Percentiles rank a stretch among this genome's conserved stretches.
These are phyloP conservation scores for Mycena rebaudengoi DNA, from an alignment of 768 basidiomycete species.

Conservation along the genomic window DNA sequence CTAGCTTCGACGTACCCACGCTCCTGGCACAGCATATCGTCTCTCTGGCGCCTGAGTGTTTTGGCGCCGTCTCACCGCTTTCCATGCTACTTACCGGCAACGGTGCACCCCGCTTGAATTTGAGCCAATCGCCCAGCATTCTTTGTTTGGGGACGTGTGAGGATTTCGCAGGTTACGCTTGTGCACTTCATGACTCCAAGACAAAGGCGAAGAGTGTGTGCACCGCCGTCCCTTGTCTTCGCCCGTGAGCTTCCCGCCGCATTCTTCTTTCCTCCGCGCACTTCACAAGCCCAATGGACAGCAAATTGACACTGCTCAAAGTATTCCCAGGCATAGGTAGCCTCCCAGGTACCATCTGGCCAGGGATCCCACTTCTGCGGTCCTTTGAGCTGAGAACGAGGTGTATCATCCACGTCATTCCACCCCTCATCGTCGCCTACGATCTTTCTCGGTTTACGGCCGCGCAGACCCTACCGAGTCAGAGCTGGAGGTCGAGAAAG, in stretches of 20 bases:
- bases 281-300: slow-evolving; percentile 30
- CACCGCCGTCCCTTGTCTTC: slow-evolving; percentile 17
- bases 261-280: slow-evolving; percentile 23
- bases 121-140: background rate
- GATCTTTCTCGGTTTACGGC: background rate
- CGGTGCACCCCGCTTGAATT: background rate
- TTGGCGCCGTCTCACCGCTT: too few species aligned
- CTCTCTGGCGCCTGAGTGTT: too few species aligned
- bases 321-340: slow-evolving; percentile 16
- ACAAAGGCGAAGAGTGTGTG: slow-evolving; percentile 22
- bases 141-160: slow-evolving; percentile 27
- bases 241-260: slow-evolving; percentile 11
- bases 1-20: too few species aligned
- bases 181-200: slow-evolving; percentile 31
- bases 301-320: slow-evolving; percentile 15
- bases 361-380: slow-evolving; percentile 29
- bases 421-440: background rate
- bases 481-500: background rate
- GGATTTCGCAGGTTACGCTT: slow-evolving; percentile 21
- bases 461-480: background rate
- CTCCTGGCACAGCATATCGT: too few species aligned
- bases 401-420: background rate
- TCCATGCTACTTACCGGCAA: too few species aligned
- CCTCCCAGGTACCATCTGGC: slow-evolving; percentile 30
- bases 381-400: background rate